A percentile compares a stretch with the other conserved stretches of the same genome.
Evolutionary conservation across 73 alveolate genomes (phyloP).

Genomic region (Symbiodinium natans): DNA sequence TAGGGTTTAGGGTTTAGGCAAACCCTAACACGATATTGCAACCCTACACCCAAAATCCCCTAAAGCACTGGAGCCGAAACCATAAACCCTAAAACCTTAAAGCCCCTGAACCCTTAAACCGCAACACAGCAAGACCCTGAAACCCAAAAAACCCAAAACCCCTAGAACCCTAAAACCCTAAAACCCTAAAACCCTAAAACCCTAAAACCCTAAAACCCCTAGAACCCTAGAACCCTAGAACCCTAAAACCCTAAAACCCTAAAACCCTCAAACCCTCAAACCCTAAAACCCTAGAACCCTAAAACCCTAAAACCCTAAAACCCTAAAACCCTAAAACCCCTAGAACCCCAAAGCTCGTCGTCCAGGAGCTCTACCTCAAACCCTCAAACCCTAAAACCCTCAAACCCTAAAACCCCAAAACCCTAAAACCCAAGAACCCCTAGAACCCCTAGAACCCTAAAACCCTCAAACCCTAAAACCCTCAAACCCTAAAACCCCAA

Average conservation of each 20-base stretch:
- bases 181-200: not conserved
- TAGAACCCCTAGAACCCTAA: not conserved
- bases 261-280: too few species aligned
- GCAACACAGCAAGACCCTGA: too few species aligned
- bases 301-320: not conserved
- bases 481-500: not conserved
- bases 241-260: not conserved
- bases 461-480: not conserved
- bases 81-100: not conserved
- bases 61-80: too few species aligned
- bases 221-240: not conserved
- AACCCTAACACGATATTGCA: not conserved
- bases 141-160: not conserved
- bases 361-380: not conserved
- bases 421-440: not conserved
- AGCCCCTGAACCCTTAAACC: not conserved
- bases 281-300: not conserved
- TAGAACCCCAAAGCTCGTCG: not conserved
- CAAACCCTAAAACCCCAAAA: not conserved
- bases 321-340: not conserved
- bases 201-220: not conserved
- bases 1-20: not conserved
- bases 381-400: not conserved
- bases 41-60: too few species aligned
- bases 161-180: not conserved